Evolutionary conservation across 1,139 yeast genomes (phyloP), one percentile per base, ranked within the genome.

Genomic region (Yamadazyma sp.): DNA sequence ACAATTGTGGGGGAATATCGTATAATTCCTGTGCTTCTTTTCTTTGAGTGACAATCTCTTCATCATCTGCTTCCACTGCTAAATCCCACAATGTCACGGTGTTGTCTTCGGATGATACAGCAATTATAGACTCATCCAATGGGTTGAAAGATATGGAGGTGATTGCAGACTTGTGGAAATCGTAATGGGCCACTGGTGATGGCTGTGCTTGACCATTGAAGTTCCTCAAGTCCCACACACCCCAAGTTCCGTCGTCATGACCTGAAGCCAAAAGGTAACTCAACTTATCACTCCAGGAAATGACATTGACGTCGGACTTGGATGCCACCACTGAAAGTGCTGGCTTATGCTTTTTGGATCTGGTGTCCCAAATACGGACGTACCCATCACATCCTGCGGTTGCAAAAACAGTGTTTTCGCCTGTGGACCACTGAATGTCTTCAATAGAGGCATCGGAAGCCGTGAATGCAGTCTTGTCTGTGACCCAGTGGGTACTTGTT

Each of bases 31-130:
- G 81, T 26, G 78, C 70, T 56, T 83, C 89, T 46, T 72, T 70
- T 53, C 78, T 73, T 64, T 87, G 96, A 54, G 83, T 85, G 39
- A 83, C 78, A 47, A 88, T 84, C 64, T 89, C 96, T 61, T 89
- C 97, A 57, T 89, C 96, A 64, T 89, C 97, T 7, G 96, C 96
- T 67, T 89, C 97, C 17, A 89, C 97, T 7, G 96, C 92, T 59
- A 89, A 73, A 69, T 89, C 97, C 99, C 99, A 92, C 46, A 92
- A 70, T 1, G 97, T 89, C 7, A 92, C 97, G 10, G 97, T 92
- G 59, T 88, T 88, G 62, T 94, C 98, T 60, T 90, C 97, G 1
- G 96, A 87, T 5, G 95, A 89, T 16, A 92, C 97, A 2, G 97
- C 97, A 41, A 92, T 78, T 45, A 90, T 88, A 0, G 96, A 86